phyloP scores from a whole-genome alignment of 2,329 filamentous ascomycete genomes.

The Cladosporium sp. region DNA sequence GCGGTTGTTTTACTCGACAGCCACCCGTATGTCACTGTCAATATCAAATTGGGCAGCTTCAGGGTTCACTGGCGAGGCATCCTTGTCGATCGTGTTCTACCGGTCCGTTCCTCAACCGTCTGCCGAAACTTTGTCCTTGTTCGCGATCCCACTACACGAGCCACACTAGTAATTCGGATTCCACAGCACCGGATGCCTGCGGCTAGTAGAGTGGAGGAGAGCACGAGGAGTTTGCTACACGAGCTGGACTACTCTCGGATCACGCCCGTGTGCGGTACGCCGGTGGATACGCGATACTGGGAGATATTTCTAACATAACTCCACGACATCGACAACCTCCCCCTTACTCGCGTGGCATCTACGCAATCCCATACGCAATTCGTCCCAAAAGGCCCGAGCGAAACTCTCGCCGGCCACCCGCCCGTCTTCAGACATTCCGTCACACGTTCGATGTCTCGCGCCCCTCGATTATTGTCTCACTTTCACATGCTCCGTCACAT shows the following conservation, averaged over 20 bases:
- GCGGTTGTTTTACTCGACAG: constrained; percentile 1
- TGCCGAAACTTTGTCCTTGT: background rate
- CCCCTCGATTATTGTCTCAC: background rate
- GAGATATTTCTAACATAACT: background rate
- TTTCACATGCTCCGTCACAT: constrained; percentile 6
- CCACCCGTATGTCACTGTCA: background rate
- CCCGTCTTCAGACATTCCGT: constrained; percentile 7
- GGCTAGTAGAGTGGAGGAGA: background rate
- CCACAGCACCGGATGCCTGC: background rate
- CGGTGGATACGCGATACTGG: background rate
- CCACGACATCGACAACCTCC: background rate
- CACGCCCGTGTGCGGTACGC: background rate
- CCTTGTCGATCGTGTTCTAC: background rate
- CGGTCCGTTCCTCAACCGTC: background rate
- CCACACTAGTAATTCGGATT: background rate
- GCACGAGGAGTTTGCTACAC: background rate
- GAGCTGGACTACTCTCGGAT: background rate
- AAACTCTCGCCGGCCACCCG: constrained; percentile 11
- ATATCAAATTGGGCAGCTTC: background rate
- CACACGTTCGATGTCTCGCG: constrained; percentile 14
- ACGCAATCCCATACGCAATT: constrained; percentile 5
- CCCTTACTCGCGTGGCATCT: constrained; percentile 6
- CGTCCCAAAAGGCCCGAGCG: constrained; percentile 12
- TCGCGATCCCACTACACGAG: background rate
- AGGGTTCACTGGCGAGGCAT: constrained; percentile 1